Evolutionary conservation across 2,329 filamentous ascomycete genomes (phyloP).

Genomic region (Sordariomycetes sp.): DNA sequence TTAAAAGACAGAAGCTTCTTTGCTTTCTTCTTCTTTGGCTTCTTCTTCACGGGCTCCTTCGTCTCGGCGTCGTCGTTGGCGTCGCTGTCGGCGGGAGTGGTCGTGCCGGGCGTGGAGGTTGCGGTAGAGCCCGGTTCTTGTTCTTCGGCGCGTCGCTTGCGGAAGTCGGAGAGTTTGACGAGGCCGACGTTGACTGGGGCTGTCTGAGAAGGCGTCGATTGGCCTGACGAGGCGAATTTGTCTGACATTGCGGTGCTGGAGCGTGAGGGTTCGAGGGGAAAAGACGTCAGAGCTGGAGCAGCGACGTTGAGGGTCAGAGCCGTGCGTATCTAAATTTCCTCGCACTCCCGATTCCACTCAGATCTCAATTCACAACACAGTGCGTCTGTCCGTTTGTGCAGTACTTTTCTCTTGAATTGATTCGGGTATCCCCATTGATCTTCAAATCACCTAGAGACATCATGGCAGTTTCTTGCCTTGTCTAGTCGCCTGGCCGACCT

Average conservation of each 20-base stretch:
- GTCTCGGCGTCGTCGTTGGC: not conserved
- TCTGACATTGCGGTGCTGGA: conserved; percentile 26
- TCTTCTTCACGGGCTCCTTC: conserved; percentile 12
- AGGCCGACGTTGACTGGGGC: conserved; percentile 77
- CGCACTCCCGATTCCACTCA: no score
- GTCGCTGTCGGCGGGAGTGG: conserved; percentile 35
- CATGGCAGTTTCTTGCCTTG: conserved; percentile 51
- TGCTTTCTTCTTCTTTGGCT: conserved; percentile 34
- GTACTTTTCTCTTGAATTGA: no score
- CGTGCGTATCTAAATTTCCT: no score
- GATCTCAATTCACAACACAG: no score
- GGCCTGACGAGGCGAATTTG: conserved; percentile 27
- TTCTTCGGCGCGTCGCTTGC: conserved; percentile 87
- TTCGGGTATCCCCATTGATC: not conserved
- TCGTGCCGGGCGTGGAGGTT: conserved; percentile 10
- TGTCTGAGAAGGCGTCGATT: not conserved
- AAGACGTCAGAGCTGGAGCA: not conserved
- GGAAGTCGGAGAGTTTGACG: conserved; percentile 85
- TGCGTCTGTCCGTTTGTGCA: no score
- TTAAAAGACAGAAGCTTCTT: conserved; percentile 54
- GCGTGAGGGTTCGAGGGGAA: not conserved
- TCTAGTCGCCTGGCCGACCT: conserved; percentile 53
- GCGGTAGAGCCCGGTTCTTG: conserved; percentile 64
- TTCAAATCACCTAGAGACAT: not conserved
- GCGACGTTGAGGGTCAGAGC: no score